Evolutionary conservation across 192 early-diverging fungal genomes (phyloP), one percentile per base, ranked within the genome.

Genomic region (Backusella australiensis): DNA sequence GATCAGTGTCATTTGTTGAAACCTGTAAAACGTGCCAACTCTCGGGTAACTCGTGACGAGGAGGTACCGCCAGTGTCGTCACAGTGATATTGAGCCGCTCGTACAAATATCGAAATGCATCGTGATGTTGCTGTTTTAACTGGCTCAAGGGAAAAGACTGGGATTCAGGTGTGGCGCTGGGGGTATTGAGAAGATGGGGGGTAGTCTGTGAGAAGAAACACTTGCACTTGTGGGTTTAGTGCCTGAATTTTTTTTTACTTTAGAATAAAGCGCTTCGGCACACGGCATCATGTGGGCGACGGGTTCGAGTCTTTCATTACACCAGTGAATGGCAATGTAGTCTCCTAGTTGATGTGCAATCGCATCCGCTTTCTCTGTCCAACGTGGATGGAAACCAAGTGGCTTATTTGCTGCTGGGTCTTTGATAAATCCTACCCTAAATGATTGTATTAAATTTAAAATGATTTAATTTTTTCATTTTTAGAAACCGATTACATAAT

Each of bases 271-370:
- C 12, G 41, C 52, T 42, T 76, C n/a, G n/a, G 83, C 80, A 69
- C 83, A 84, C 6, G 34, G 68, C 11, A 79, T 53, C 69, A 84
- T 35, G 15, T 81, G 73, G 1, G 39, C n/a, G 4, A 75, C 2
- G n/a, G 46, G 63, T 34, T 71, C 59, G 3, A 73, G 56, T 6
- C 70, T 46, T 71, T 84, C 83, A 72, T 79, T 82, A 46, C 83
- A 71, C 83, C 83, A 84, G 72, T 84, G 83, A 72, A 84, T 76
- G 11, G 75, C 83, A 2, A 84, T 69, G 72, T 71, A 84, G 35
- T 75, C 75, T 32, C 56, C 9, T n/a, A 82, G 71, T 29, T 78
- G 59, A 6, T 53, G 23, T 19, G 77, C 73, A 69, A 82, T 72
- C n/a, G 44, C 8, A 32, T 78, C 71, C 12, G 81, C 81, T 5